A percentile compares a stretch with the other conserved stretches of the same genome.
Evolutionary conservation across 257 asterid species (phyloP).

Genomic region (Salvia hispanica): DNA sequence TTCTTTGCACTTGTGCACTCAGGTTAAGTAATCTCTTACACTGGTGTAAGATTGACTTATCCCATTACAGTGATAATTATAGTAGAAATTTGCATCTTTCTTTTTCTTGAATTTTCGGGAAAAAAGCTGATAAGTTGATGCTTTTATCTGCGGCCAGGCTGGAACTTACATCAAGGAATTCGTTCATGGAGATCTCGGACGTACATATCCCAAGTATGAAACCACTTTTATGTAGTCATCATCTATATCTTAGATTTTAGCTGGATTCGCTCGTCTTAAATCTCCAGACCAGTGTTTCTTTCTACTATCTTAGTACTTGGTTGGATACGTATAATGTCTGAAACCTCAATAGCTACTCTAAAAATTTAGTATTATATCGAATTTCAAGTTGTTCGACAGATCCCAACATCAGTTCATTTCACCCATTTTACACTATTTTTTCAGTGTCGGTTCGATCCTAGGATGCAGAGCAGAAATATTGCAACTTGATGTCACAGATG

Average conservation of each 20-base stretch:
- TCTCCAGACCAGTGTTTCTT: not conserved
- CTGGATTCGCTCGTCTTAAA: not conserved
- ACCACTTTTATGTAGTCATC: slow-evolving; percentile 20
- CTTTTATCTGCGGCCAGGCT: slow-evolving; percentile 56
- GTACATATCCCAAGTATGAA: slow-evolving; percentile 86
- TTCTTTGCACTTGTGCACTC: slow-evolving; percentile 89
- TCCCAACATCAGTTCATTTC: not conserved
- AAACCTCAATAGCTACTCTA: not conserved
- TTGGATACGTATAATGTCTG: not conserved
- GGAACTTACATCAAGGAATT: slow-evolving; percentile 98
- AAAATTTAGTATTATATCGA: not conserved
- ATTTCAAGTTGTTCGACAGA: slow-evolving; percentile 1
- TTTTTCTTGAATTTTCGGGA: slow-evolving; percentile 11
- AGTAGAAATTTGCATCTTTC: not conserved
- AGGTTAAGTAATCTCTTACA: slow-evolving; percentile 49
- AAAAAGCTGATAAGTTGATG: slow-evolving; percentile 8
- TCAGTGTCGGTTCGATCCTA: slow-evolving; percentile 86
- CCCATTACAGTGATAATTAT: not conserved
- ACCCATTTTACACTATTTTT: slow-evolving; percentile 25
- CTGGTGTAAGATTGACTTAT: no score
- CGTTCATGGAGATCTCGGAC: slow-evolving; percentile 97
- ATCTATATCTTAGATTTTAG: not conserved
- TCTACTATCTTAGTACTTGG: not conserved
- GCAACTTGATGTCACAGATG: slow-evolving; percentile 96
- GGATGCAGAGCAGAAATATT: slow-evolving; percentile 93